Conservation (phyloP, 176 grass and related monocot genomes). For the Lolium perenne region DNA sequence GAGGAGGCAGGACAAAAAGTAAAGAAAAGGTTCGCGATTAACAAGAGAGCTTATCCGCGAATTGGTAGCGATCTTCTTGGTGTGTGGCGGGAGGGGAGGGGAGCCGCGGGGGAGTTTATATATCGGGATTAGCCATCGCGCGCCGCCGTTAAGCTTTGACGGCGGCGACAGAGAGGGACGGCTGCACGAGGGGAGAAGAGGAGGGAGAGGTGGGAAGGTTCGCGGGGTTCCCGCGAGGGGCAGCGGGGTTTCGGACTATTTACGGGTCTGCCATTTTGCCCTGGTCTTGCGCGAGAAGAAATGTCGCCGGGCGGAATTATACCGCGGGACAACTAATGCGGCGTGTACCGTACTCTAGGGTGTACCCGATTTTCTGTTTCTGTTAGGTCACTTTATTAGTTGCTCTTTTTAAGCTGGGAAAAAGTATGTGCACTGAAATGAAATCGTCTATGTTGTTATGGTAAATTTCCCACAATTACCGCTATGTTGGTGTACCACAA, state of each 20-base stretch:
- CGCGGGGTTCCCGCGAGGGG: constrained; percentile 24
- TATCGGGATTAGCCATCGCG: constrained; percentile 31
- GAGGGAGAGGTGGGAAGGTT: constrained; percentile 34
- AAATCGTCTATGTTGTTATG: no score
- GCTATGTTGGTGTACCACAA: no score
- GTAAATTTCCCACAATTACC: no score
- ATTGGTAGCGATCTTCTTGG: constrained; percentile 29
- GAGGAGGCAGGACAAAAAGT: not conserved
- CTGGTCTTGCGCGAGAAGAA: constrained; percentile 37
- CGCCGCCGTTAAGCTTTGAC: constrained; percentile 54
- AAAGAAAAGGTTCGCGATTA: not conserved
- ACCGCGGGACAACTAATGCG: not conserved
- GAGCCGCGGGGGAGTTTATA: constrained; percentile 20
- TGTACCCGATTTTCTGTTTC: not conserved
- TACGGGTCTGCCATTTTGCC: constrained; percentile 34
- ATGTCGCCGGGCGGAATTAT: constrained; percentile 18
- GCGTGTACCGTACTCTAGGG: not conserved
- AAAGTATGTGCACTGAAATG: no score
- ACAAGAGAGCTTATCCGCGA: not conserved
- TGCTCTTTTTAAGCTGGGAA: no score
- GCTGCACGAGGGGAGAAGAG: not conserved
- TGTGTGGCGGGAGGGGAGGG: not conserved
- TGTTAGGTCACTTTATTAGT: not conserved
- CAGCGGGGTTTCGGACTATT: constrained; percentile 33
- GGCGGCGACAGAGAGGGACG: constrained; percentile 42